phyloP scores from a whole-genome alignment of 768 basidiomycete genomes.

The Amanita thiersii region DNA sequence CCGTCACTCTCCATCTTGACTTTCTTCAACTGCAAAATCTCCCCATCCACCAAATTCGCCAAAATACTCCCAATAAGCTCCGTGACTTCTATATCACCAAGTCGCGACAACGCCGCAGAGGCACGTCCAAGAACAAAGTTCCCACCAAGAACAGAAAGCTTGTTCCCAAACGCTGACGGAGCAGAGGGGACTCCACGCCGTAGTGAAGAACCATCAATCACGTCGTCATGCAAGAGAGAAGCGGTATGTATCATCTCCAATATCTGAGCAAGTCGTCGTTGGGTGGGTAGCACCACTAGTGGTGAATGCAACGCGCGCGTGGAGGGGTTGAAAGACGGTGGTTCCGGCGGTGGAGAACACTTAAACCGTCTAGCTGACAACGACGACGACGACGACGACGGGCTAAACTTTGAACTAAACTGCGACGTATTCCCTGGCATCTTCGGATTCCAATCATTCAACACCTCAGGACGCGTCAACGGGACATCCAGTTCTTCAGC shows the following conservation, averaged over 20 bases:
- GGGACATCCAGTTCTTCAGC: slow-evolving; percentile 61
- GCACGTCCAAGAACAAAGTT: slow-evolving; percentile 89
- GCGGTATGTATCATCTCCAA: slow-evolving; percentile 97
- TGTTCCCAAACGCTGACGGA: slow-evolving; percentile 80
- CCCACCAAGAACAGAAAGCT: slow-evolving; percentile 80
- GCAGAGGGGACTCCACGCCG: slow-evolving; percentile 74
- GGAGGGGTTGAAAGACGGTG: slow-evolving; percentile 7
- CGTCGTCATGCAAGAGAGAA: slow-evolving; percentile 93
- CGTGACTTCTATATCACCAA: slow-evolving; percentile 79
- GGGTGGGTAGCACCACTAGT: slow-evolving; percentile 63
- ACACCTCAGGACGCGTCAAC: slow-evolving; percentile 62
- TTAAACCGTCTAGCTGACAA: slow-evolving; percentile 6
- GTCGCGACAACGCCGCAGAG: slow-evolving; percentile 68
- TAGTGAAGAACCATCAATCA: slow-evolving; percentile 77
- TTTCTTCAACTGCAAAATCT: slow-evolving; percentile 77
- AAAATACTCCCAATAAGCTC: slow-evolving; percentile 84
- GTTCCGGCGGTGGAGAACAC: no score
- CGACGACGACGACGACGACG: slow-evolving; percentile 21
- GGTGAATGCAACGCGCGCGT: slow-evolving; percentile 13
- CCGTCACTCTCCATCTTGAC: slow-evolving; percentile 32
- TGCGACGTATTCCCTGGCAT: slow-evolving; percentile 55
- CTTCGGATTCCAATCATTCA: slow-evolving; percentile 86
- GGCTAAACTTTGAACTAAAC: slow-evolving; percentile 38
- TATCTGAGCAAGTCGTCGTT: slow-evolving; percentile 85
- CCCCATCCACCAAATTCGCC: slow-evolving; percentile 88